These are phyloP conservation scores for Balamuthia mandrillaris DNA, from an alignment of 208 protist genomes.

Conservation along the genomic window DNA sequence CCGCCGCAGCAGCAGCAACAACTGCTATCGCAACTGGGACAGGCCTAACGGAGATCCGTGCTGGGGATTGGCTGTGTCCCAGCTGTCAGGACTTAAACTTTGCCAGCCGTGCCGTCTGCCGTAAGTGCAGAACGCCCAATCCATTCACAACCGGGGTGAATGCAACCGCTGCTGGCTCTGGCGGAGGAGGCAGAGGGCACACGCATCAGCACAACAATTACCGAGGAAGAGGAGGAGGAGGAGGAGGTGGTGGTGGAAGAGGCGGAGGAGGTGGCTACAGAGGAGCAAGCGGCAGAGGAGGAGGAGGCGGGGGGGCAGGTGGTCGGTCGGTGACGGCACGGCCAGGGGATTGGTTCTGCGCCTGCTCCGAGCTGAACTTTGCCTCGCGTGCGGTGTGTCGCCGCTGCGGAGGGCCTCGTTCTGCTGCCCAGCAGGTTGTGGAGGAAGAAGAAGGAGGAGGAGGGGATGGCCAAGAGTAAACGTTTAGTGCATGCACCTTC, in stretches of 20 bases:
- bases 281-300: background rate
- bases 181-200: background rate
- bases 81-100: constrained; percentile 30
- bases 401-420: background rate
- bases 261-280: background rate
- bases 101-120: constrained; percentile 8
- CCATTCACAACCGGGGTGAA: background rate
- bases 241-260: background rate
- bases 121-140: background rate
- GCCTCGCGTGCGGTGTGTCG: constrained; percentile 21
- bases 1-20: background rate
- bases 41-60: background rate
- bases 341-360: constrained; percentile 31
- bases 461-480: no score
- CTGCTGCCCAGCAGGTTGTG: no score
- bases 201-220: background rate
- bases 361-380: constrained; percentile 21
- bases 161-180: background rate
- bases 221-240: background rate
- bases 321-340: background rate
- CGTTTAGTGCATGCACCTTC: no score
- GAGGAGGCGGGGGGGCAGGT: background rate
- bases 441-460: no score
- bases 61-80: constrained; percentile 30
- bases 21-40: background rate